Percentiles rank a stretch among this genome's conserved stretches.
phyloP scores from a whole-genome alignment of 371 early-diverging fungal genomes.

The Haplosporangium sp. region DNA sequence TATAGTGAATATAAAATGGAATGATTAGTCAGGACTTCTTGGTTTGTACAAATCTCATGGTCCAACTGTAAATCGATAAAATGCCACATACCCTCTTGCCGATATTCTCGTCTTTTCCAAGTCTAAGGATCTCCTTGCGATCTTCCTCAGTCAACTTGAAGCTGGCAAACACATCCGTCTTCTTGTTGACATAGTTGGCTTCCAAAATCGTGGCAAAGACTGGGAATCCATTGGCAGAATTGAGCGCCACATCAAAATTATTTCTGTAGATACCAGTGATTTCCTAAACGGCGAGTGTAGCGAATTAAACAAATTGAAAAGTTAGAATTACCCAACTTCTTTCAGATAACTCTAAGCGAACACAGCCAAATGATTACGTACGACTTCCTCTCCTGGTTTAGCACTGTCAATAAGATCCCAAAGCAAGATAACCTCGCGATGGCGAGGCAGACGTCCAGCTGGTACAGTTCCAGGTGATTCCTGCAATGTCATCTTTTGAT shows the following conservation, averaged over 20 bases:
- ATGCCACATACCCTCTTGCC: conserved; percentile 72
- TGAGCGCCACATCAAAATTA: conserved; percentile 92
- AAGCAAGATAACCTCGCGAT: conserved; percentile 94
- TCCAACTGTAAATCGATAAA: neutral
- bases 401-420: conserved; percentile 99
- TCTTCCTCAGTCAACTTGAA: conserved; percentile 94
- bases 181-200: conserved; percentile 92
- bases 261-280: conserved; percentile 98
- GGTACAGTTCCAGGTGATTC: conserved; percentile 99
- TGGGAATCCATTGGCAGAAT: conserved; percentile 97
- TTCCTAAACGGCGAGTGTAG: conserved; percentile 62
- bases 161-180: conserved; percentile 89
- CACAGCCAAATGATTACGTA: conserved; percentile 41
- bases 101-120: conserved; percentile 87
- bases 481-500: conserved; percentile 98
- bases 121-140: conserved; percentile 80
- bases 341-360: neutral
- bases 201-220: conserved; percentile 98
- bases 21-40: neutral
- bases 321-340: neutral
- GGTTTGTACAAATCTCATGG: neutral
- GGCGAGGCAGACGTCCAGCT: conserved; percentile 97
- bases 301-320: neutral
- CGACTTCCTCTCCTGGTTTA: conserved; percentile 99
- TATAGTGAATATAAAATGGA: no score